These are phyloP conservation scores for Eucalyptus curtisii DNA, from an alignment of 345 rosid species.

Conservation along the genomic window DNA sequence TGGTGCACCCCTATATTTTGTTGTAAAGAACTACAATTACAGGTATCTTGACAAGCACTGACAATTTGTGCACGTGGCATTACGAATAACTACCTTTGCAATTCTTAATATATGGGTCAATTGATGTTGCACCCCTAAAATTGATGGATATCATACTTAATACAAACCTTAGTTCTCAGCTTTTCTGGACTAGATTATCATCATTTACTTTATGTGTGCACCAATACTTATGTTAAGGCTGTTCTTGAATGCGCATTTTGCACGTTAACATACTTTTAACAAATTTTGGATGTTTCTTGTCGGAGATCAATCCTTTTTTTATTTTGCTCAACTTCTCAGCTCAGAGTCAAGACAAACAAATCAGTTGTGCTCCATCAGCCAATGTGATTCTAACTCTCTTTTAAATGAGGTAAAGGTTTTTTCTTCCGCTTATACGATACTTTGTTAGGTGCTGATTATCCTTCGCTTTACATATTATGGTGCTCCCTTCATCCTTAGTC, in stretches of 20 bases:
- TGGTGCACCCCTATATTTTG: conserved; percentile 92
- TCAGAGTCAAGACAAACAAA: conserved; percentile 80
- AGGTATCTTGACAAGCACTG: conserved; percentile 30
- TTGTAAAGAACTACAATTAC: conserved; percentile 83
- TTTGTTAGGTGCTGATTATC: neutral
- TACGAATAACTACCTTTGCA: neutral
- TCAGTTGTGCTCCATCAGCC: conserved; percentile 91
- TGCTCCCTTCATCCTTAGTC: neutral
- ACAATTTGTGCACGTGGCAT: neutral
- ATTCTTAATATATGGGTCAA: neutral
- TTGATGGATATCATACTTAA: neutral
- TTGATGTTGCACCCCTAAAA: neutral
- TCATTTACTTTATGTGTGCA: neutral
- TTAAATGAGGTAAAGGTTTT: conserved; percentile 58
- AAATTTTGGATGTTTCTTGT: neutral
- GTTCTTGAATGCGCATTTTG: neutral
- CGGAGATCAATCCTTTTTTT: neutral
- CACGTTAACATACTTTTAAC: neutral
- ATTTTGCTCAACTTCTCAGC: conserved; percentile 42
- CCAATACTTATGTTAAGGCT: neutral
- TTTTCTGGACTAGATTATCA: neutral
- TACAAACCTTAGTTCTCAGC: neutral
- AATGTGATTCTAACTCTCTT: conserved; percentile 79
- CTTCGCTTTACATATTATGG: neutral
- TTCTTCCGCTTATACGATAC: neutral